phyloP scores from a whole-genome alignment of 768 basidiomycete genomes.

The Bullera alba region DNA sequence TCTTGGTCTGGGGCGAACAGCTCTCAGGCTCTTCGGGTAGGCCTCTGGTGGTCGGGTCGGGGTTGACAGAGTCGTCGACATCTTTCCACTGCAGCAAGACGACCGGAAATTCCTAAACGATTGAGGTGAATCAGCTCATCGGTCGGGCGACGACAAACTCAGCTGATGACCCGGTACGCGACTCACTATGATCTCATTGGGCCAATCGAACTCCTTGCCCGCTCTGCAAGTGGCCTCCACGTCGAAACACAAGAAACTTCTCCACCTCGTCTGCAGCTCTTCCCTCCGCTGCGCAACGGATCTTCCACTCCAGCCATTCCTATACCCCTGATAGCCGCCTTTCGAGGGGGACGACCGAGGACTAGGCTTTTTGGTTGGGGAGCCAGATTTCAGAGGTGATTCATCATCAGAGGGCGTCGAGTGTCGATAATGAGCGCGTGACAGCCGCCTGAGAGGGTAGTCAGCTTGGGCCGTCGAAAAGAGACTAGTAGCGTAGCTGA shows the following conservation, averaged over 20 bases:
- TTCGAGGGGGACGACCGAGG: background rate
- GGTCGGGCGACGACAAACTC: no score
- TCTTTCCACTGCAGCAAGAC: conserved; percentile 69
- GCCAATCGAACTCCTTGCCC: conserved; percentile 68
- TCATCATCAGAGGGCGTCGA: background rate
- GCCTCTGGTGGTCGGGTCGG: no score
- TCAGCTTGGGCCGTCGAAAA: background rate
- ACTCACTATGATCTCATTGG: conserved; percentile 92
- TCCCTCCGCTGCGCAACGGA: background rate
- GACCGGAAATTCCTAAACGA: conserved; percentile 79
- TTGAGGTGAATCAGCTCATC: background rate
- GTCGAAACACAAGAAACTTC: conserved; percentile 79
- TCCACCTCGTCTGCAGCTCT: conserved; percentile 49
- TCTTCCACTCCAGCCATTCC: background rate
- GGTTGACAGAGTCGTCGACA: background rate
- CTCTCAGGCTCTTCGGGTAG: no score
- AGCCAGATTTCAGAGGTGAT: background rate
- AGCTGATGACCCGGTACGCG: conserved; percentile 4
- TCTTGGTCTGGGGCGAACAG: background rate
- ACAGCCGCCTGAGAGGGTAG: background rate
- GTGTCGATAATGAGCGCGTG: background rate
- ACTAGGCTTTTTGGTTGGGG: background rate
- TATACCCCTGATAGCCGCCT: background rate
- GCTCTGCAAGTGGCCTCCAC: conserved; percentile 48
- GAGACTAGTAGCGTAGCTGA: no score